Evolutionary conservation across 2,329 filamentous ascomycete species (phyloP).

Genomic region (Fusarium duplospermum): DNA sequence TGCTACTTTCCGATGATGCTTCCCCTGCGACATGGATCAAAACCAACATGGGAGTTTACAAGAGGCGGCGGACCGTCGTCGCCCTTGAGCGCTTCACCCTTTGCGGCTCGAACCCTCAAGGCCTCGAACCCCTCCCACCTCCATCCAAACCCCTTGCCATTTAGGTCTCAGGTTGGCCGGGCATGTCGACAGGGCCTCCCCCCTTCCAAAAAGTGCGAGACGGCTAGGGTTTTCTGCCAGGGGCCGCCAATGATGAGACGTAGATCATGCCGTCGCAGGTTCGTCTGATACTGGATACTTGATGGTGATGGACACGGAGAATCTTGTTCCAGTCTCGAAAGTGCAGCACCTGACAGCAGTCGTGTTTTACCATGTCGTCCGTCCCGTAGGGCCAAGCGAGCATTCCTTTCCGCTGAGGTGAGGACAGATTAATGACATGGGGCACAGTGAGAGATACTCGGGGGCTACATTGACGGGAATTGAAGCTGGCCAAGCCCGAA

Average conservation of each 20-base stretch:
- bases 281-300: slow-evolving; percentile 32
- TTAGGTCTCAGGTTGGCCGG: slow-evolving; percentile 42
- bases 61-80: slow-evolving; percentile 28
- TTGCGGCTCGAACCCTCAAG: slow-evolving; percentile 15
- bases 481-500: slow-evolving; percentile 30
- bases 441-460: neutral
- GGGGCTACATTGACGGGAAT: slow-evolving; percentile 29
- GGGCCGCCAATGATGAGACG: slow-evolving; percentile 36
- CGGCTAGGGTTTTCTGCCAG: slow-evolving; percentile 14
- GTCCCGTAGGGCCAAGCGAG: slow-evolving; percentile 27
- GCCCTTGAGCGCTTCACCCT: slow-evolving; percentile 26
- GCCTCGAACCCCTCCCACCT: slow-evolving; percentile 13
- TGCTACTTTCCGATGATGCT: neutral
- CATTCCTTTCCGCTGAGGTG: neutral
- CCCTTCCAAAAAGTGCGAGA: slow-evolving; percentile 4
- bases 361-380: slow-evolving; percentile 19
- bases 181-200: slow-evolving; percentile 23
- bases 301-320: slow-evolving; percentile 40
- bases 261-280: slow-evolving; percentile 39
- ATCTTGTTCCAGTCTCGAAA: slow-evolving; percentile 38
- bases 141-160: slow-evolving; percentile 34
- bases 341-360: slow-evolving; percentile 30
- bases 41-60: slow-evolving; percentile 40
- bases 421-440: slow-evolving; percentile 25
- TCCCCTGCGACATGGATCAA: slow-evolving; percentile 17